Base-by-base conservation (phyloP, 2,329 filamentous ascomycete species). In the Scedosporium aurantiacum region DNA sequence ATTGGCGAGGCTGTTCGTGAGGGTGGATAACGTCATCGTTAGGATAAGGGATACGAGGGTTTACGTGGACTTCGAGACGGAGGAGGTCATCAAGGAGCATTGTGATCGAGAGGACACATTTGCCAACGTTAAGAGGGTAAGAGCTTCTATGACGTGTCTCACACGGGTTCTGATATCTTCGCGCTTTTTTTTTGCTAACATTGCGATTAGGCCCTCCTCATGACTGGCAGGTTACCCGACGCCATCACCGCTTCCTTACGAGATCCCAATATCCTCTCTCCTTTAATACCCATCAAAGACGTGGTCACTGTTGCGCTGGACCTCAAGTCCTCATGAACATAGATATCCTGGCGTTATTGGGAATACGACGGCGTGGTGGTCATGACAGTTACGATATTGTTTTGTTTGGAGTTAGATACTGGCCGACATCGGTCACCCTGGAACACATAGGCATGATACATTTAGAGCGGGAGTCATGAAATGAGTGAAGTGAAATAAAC, bases 31-130 rank as follows among this genome's bases (percentile, higher is more conserved):
- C 68, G 94, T 99, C 55, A 70, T 99, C 52, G 83, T 97, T 63
- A 82, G 94, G 62, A 83, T 99, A 62, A 82, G 93, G 61, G 94
- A 99, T 71, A 97, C 93, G 1, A 81, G 94, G 64, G 80, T 99
- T 40, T 99, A 95, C 72, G 84, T 97, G 61, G 94, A 99, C 71
- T 96, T 97, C 71, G 83, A 79, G 50, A 85, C 81, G 18, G 83
- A 87, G 58, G 84, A 89, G 69, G 87, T 97, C 32, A 87, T 96
- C 32, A 80, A 93, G 64, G 93, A 99, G 75, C 97, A 96, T 70
- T 90, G 90, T 21, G 87, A 88, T n/a, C 87, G 89, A 71, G 93
- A 99, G 76, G 88, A 88, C 59, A 81, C 77, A 60, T 97, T 95
- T 71, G 87, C 87, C 28, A 84, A 85, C 40, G 85, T 96, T 10